Conservation (phyloP, 1,284 basidiomycete genomes). For the Boletus mariae region DNA sequence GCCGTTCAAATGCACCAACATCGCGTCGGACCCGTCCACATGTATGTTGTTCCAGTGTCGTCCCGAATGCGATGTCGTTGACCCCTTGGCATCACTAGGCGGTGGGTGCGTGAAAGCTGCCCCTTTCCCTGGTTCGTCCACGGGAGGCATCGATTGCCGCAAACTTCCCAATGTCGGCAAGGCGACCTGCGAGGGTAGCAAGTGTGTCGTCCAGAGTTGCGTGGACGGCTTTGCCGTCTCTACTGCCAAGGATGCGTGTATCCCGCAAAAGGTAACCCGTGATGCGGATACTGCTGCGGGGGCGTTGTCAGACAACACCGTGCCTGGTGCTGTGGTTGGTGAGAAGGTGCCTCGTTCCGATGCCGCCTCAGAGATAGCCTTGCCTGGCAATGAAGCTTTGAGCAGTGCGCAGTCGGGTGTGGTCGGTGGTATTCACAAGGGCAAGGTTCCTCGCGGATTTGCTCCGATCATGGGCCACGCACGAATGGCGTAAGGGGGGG, state of each 20-base stretch:
- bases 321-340: background rate
- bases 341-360: background rate
- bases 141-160: background rate
- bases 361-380: background rate
- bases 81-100: background rate
- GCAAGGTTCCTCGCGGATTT: background rate
- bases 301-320: too few species aligned
- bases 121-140: background rate
- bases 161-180: background rate
- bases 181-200: background rate
- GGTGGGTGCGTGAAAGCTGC: background rate
- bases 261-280: background rate
- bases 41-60: conserved; percentile 11
- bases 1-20: conserved; percentile 19
- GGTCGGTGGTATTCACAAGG: background rate
- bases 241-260: background rate
- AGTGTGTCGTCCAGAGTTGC: background rate
- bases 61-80: background rate
- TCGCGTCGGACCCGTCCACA: conserved; percentile 12
- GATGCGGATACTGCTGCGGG: background rate
- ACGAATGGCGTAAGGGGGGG: background rate
- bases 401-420: background rate
- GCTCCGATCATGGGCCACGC: background rate
- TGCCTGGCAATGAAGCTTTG: background rate
- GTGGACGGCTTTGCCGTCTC: background rate